Evolutionary conservation across 495 filamentous ascomycete species (phyloP).

Genomic region (Hypoxylon intermedium): DNA sequence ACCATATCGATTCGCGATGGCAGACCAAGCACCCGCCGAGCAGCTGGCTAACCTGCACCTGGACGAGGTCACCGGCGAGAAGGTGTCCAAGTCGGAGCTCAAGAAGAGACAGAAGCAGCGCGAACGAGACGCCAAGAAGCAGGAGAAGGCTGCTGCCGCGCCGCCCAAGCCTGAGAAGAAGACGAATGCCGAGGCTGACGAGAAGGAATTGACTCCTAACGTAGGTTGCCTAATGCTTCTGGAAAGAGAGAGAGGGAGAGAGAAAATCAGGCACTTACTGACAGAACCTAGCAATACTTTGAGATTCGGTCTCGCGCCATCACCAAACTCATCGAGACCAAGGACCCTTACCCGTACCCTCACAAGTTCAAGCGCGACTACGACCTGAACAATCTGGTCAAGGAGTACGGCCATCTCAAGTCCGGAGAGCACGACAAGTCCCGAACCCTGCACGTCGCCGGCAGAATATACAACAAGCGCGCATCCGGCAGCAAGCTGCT

Average conservation of each 20-base stretch:
- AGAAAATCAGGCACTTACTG: no score
- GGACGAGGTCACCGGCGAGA: constrained; percentile 86
- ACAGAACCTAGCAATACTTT: constrained; percentile 81
- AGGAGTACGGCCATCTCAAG: constrained; percentile 75
- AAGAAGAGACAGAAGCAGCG: constrained; percentile 96
- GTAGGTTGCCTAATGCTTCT: no score
- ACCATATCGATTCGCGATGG: constrained; percentile 18
- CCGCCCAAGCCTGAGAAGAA: constrained; percentile 71
- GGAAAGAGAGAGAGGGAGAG: no score
- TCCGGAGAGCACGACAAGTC: constrained; percentile 84
- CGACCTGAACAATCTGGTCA: constrained; percentile 76
- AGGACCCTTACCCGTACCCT: constrained; percentile 88
- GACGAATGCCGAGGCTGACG: constrained; percentile 74
- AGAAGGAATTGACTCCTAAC: constrained; percentile 88
- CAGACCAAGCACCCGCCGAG: constrained; percentile 44
- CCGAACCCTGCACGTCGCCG: constrained; percentile 74
- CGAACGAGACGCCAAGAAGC: constrained; percentile 84
- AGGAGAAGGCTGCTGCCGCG: constrained; percentile 79
- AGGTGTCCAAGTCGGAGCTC: constrained; percentile 83
- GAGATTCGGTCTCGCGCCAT: constrained; percentile 88
- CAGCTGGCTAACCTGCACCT: constrained; percentile 77
- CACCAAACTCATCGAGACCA: constrained; percentile 81
- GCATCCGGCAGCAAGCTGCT: constrained; percentile 80
- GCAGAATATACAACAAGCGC: constrained; percentile 89
- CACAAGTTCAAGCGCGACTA: constrained; percentile 94